phyloP scores from a whole-genome alignment of 1,139 yeast genomes.

The Wickerhamiella pararugosa region DNA sequence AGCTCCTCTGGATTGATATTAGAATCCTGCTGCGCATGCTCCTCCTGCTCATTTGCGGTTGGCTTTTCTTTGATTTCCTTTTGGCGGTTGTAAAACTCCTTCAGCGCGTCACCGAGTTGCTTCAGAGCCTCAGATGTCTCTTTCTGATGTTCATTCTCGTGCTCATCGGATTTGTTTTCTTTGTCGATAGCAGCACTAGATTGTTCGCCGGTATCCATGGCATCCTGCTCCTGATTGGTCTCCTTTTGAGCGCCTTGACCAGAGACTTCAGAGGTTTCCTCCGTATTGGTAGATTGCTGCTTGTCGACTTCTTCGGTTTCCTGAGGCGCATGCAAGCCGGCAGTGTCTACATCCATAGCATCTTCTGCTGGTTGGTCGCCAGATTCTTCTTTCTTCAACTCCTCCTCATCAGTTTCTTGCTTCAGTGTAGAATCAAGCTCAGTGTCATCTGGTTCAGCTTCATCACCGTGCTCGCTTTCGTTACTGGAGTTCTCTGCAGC shows the following conservation, averaged over 20 bases:
- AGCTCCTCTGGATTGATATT: constrained; percentile 34
- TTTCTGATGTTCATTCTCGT: constrained; percentile 39
- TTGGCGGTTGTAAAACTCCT: constrained; percentile 82
- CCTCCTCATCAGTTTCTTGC: constrained; percentile 42
- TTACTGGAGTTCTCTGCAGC: constrained; percentile 30
- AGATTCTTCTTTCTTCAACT: not conserved
- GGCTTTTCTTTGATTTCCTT: constrained; percentile 54
- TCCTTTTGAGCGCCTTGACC: constrained; percentile 70
- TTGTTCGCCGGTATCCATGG: constrained; percentile 41
- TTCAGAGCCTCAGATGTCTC: constrained; percentile 69
- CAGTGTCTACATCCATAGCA: constrained; percentile 23
- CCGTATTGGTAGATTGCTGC: constrained; percentile 35
- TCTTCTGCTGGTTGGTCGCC: constrained; percentile 17
- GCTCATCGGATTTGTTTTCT: constrained; percentile 14
- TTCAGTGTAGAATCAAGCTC: constrained; percentile 64
- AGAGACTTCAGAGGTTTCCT: constrained; percentile 54
- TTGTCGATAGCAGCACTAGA: constrained; percentile 42
- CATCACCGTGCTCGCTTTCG: constrained; percentile 52
- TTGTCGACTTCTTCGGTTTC: constrained; percentile 29
- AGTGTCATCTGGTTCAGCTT: constrained; percentile 52
- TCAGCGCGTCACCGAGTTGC: constrained; percentile 78
- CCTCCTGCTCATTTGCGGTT: constrained; percentile 17
- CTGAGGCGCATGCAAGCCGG: constrained; percentile 29
- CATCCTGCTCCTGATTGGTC: constrained; percentile 50
- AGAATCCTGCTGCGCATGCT: constrained; percentile 11